phyloP scores from a whole-genome alignment of 257 asterid genomes.

The Solanum sparsipilum region DNA sequence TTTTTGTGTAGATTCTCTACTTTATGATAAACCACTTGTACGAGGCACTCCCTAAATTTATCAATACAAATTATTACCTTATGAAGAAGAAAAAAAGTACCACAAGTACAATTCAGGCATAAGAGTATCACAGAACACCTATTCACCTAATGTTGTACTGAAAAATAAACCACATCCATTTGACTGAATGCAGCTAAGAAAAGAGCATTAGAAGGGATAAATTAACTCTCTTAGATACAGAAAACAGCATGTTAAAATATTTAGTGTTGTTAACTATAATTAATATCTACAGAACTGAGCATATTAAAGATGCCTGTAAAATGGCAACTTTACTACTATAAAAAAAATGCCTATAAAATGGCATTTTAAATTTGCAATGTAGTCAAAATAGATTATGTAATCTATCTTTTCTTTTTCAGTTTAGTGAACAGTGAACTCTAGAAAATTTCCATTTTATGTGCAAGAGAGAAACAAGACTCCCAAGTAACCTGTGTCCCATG shows the following conservation, averaged over 20 bases:
- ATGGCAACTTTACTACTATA: neutral
- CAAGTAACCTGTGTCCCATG: conserved; percentile 65
- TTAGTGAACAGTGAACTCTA: neutral
- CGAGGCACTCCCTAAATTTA: neutral
- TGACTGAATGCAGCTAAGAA: neutral
- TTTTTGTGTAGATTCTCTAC: neutral
- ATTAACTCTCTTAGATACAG: neutral
- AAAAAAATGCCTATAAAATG: neutral
- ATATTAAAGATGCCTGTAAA: neutral
- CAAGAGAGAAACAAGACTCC: neutral
- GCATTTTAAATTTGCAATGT: neutral
- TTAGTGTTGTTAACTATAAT: neutral
- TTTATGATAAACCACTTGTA: neutral
- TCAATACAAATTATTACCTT: neutral
- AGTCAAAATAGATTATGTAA: neutral
- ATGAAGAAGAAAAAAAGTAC: neutral
- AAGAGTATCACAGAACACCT: neutral
- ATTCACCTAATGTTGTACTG: neutral
- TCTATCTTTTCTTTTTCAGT: neutral
- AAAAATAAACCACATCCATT: neutral
- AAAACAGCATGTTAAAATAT: neutral
- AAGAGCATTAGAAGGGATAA: neutral
- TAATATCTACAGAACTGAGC: neutral
- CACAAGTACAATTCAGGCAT: neutral
- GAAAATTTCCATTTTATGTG: neutral